Evolutionary conservation across 139 green algal genomes (phyloP).

Genomic region (Micractinium sp.): DNA sequence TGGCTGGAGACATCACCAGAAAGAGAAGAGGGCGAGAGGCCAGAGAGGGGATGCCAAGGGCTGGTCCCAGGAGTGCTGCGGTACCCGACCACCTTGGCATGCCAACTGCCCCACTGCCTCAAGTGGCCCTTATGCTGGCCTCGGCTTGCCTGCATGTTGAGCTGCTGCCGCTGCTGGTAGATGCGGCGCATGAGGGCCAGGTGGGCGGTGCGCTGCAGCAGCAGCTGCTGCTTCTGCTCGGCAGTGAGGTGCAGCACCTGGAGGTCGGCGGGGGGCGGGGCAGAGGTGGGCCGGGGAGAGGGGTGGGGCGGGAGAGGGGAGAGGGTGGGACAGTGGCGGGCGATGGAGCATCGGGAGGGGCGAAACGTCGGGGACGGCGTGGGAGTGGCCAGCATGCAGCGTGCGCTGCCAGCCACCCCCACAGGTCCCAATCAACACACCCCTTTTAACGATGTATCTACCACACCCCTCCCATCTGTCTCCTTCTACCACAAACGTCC

Average conservation of each 20-base stretch:
- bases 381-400: neutral
- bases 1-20: too few species aligned
- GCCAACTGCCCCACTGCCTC: too few species aligned
- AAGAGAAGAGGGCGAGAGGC: too few species aligned
- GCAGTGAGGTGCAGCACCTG: constrained; percentile 10
- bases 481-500: too few species aligned
- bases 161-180: constrained; percentile 27
- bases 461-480: too few species aligned
- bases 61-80: too few species aligned
- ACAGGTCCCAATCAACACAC: too few species aligned
- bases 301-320: neutral
- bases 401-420: too few species aligned
- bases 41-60: too few species aligned
- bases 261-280: neutral
- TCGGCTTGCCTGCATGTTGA: constrained; percentile 15
- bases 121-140: too few species aligned
- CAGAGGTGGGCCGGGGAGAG: neutral
- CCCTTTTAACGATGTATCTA: too few species aligned
- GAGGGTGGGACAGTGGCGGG: neutral
- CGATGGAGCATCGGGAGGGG: neutral
- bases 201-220: constrained; percentile 22
- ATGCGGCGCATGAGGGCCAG: constrained; percentile 17
- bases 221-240: constrained; percentile 20
- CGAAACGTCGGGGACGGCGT: neutral
- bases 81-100: too few species aligned